These are phyloP conservation scores for Sporothrix mexicana DNA, from an alignment of 2,329 filamentous ascomycete genomes.

Conservation along the genomic window DNA sequence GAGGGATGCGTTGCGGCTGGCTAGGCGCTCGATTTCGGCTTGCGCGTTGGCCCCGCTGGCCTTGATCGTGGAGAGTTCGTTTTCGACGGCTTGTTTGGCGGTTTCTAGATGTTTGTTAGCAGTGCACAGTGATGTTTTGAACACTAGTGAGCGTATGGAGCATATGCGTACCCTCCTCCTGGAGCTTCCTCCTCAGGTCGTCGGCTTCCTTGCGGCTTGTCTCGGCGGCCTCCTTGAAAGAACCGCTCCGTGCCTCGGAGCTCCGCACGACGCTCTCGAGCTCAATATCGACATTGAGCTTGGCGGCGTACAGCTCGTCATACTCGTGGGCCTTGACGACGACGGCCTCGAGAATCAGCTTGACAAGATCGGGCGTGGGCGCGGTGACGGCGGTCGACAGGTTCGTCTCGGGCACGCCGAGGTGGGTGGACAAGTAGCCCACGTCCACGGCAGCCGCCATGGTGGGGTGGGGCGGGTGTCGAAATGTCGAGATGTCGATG, in stretches of 20 bases:
- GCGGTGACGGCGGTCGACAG: slow-evolving; percentile 66
- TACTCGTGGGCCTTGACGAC: slow-evolving; percentile 80
- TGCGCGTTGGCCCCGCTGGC: slow-evolving; percentile 75
- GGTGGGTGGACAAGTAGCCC: slow-evolving; percentile 74
- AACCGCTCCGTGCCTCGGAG: slow-evolving; percentile 80
- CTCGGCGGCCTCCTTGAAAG: slow-evolving; percentile 79
- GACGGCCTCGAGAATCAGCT: slow-evolving; percentile 74
- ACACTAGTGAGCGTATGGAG: no score
- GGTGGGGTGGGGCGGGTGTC: slow-evolving; percentile 37
- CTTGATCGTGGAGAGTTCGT: slow-evolving; percentile 79
- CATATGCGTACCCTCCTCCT: slow-evolving; percentile 78
- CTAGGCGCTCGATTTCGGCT: slow-evolving; percentile 75
- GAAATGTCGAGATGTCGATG: not conserved
- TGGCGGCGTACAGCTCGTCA: slow-evolving; percentile 82
- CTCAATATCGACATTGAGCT: slow-evolving; percentile 88
- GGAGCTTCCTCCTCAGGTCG: slow-evolving; percentile 78
- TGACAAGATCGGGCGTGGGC: slow-evolving; percentile 80
- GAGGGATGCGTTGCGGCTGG: slow-evolving; percentile 81
- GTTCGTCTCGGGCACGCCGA: slow-evolving; percentile 69
- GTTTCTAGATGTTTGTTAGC: slow-evolving; percentile 64
- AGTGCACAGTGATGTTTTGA: not conserved
- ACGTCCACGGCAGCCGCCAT: slow-evolving; percentile 72
- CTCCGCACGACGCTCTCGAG: slow-evolving; percentile 87
- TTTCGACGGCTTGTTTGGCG: slow-evolving; percentile 74
- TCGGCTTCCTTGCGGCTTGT: slow-evolving; percentile 85